Conservation (phyloP, 2,329 filamentous ascomycete genomes). For the Coleophoma cylindrospora region DNA sequence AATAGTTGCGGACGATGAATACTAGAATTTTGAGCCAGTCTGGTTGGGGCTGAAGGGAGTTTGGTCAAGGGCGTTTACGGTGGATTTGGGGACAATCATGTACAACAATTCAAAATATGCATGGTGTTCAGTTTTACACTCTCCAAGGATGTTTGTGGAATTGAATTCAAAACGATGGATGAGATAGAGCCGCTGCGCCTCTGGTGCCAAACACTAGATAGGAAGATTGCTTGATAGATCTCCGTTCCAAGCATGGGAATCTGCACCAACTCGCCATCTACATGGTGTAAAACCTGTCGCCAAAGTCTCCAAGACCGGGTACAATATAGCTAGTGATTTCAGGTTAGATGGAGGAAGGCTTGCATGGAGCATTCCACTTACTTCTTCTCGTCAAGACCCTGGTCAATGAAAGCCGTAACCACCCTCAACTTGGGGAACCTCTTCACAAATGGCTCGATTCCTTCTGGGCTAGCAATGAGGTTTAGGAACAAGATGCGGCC, state of each 20-base stretch:
- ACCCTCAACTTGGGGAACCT: slow-evolving; percentile 87
- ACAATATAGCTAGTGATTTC: slow-evolving; percentile 72
- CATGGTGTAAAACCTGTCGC: slow-evolving; percentile 92
- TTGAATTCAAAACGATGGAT: neutral
- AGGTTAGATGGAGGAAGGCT: slow-evolving; percentile 8
- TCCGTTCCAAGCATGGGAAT: neutral
- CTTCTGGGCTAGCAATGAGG: slow-evolving; percentile 93
- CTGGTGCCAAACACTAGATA: neutral
- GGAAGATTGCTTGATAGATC: no score
- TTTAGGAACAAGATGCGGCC: slow-evolving; percentile 95
- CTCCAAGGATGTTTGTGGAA: neutral
- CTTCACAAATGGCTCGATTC: slow-evolving; percentile 81
- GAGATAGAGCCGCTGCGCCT: neutral
- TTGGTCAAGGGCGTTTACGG: slow-evolving; percentile 8
- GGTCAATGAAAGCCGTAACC: slow-evolving; percentile 92
- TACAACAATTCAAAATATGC: no score
- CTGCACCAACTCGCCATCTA: slow-evolving; percentile 32
- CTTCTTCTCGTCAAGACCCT: slow-evolving; percentile 98
- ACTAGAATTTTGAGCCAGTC: slow-evolving; percentile 26
- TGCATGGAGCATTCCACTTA: slow-evolving; percentile 40
- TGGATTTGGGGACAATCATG: no score
- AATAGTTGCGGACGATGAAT: slow-evolving; percentile 50
- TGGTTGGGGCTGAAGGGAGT: neutral
- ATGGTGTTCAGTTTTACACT: neutral
- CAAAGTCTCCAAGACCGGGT: slow-evolving; percentile 90